These are phyloP conservation scores for Colletotrichum shisoi DNA, from an alignment of 2,329 filamentous ascomycete genomes.

Conservation along the genomic window DNA sequence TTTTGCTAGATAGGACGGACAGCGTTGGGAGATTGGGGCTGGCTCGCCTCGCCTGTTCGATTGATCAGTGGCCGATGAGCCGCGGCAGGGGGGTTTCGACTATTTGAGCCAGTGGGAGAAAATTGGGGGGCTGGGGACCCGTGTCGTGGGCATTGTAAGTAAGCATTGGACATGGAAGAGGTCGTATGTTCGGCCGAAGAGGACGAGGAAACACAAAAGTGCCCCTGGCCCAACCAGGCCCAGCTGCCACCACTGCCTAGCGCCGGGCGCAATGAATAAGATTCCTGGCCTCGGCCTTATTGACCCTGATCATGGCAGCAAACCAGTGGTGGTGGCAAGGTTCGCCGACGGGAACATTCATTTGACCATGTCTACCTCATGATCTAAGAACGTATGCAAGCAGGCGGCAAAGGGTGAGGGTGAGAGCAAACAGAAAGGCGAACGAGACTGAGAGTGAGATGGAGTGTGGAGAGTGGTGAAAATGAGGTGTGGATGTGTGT, in stretches of 20 bases:
- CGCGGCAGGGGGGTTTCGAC: conserved; percentile 28
- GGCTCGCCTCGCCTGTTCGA: conserved; percentile 31
- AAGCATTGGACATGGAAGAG: conserved; percentile 11
- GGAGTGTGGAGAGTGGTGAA: conserved; percentile 5
- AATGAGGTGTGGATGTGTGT: conserved; percentile 31
- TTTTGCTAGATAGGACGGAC: conserved; percentile 26
- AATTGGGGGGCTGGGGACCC: conserved; percentile 21
- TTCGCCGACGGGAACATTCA: neutral
- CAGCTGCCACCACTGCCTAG: conserved; percentile 9
- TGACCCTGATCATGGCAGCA: neutral
- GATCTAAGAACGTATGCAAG: neutral
- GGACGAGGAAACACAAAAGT: conserved; percentile 7
- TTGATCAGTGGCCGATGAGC: conserved; percentile 22
- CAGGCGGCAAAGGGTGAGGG: neutral
- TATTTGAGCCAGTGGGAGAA: conserved; percentile 23
- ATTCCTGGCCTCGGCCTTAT: neutral
- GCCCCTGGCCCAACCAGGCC: conserved; percentile 3
- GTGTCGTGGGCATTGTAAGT: too few relatives aligned
- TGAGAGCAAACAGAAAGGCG: conserved; percentile 5
- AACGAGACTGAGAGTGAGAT: neutral
- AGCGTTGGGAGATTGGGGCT: conserved; percentile 17
- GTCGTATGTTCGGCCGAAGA: conserved; percentile 13
- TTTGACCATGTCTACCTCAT: conserved; percentile 3
- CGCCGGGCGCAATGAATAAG: neutral
- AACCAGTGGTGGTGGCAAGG: neutral